A percentile compares a stretch with the other conserved stretches of the same genome.
Conservation (phyloP, 2,329 filamentous ascomycete genomes). For the Diaporthe sp. region DNA sequence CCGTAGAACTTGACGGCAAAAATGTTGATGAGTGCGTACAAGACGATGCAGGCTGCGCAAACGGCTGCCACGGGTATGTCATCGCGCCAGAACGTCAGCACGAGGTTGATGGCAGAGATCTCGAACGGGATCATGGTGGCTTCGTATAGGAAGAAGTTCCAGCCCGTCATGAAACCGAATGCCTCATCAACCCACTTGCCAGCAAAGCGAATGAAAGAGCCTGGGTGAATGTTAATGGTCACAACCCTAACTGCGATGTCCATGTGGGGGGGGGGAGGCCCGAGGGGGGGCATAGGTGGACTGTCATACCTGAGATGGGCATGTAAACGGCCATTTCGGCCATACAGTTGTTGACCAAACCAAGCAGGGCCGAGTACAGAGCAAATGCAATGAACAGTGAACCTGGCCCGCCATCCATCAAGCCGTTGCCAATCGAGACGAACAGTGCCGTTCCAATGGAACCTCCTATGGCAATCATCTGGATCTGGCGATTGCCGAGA, state of each 20-base stretch:
- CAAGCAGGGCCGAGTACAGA: slow-evolving; percentile 69
- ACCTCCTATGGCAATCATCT: slow-evolving; percentile 71
- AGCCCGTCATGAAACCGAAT: slow-evolving; percentile 68
- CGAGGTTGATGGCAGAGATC: slow-evolving; percentile 57
- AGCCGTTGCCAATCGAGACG: slow-evolving; percentile 72
- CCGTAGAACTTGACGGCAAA: slow-evolving; percentile 77
- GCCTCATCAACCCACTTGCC: slow-evolving; percentile 77
- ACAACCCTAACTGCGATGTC: not conserved
- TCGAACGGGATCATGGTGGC: slow-evolving; percentile 58
- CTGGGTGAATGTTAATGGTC: not conserved
- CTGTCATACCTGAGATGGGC: slow-evolving; percentile 65
- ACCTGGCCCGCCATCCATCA: slow-evolving; percentile 59
- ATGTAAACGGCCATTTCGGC: slow-evolving; percentile 76
- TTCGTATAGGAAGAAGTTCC: slow-evolving; percentile 60
- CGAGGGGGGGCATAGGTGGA: not conserved
- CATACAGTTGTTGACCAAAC: slow-evolving; percentile 74
- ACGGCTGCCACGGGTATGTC: slow-evolving; percentile 64
- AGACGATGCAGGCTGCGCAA: slow-evolving; percentile 68
- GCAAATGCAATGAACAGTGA: slow-evolving; percentile 72
- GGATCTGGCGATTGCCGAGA: slow-evolving; percentile 69
- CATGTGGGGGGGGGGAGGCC: too few relatives aligned
- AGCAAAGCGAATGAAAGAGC: slow-evolving; percentile 75
- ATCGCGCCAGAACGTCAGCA: slow-evolving; percentile 62
- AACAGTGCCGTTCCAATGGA: slow-evolving; percentile 72
- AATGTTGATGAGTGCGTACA: slow-evolving; percentile 71